A percentile compares a stretch with the other conserved stretches of the same genome.
These are phyloP conservation scores for Zizania palustris DNA, from an alignment of 202 grass and related monocot genomes.

Conservation along the genomic window DNA sequence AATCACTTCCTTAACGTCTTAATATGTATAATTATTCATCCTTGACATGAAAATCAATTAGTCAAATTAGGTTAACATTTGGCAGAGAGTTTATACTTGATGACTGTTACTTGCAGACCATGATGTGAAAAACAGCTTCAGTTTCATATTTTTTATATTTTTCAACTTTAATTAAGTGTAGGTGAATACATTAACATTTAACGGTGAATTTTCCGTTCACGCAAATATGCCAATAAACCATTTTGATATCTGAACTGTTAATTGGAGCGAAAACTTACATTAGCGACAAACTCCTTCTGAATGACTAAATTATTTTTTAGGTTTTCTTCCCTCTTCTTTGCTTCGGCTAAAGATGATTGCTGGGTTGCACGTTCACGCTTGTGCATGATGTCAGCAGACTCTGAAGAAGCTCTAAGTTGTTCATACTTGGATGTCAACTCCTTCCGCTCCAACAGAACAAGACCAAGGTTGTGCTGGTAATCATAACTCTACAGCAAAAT, in stretches of 20 bases:
- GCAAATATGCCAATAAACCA: too few relatives aligned
- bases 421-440: slow-evolving; percentile 69
- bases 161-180: too few relatives aligned
- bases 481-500: slow-evolving; percentile 62
- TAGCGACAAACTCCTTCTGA: slow-evolving; percentile 80
- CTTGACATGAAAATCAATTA: too few relatives aligned
- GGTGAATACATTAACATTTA: too few relatives aligned
- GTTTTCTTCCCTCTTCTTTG: slow-evolving; percentile 65
- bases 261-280: slow-evolving; percentile 53
- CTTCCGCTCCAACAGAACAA: slow-evolving; percentile 78
- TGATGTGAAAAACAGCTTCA: too few relatives aligned
- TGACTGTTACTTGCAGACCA: too few relatives aligned
- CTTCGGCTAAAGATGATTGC: slow-evolving; percentile 67
- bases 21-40: too few relatives aligned
- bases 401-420: slow-evolving; percentile 68
- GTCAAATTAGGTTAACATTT: too few relatives aligned
- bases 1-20: too few relatives aligned
- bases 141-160: too few relatives aligned
- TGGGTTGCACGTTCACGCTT: slow-evolving; percentile 70
- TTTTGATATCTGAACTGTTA: not conserved
- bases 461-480: slow-evolving; percentile 84
- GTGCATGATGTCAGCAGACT: slow-evolving; percentile 58
- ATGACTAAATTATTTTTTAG: slow-evolving; percentile 73
- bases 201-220: too few relatives aligned
- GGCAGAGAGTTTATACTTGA: too few relatives aligned